Conservation (phyloP, 2,329 filamentous ascomycete genomes). For the Gyromitra esculenta region DNA sequence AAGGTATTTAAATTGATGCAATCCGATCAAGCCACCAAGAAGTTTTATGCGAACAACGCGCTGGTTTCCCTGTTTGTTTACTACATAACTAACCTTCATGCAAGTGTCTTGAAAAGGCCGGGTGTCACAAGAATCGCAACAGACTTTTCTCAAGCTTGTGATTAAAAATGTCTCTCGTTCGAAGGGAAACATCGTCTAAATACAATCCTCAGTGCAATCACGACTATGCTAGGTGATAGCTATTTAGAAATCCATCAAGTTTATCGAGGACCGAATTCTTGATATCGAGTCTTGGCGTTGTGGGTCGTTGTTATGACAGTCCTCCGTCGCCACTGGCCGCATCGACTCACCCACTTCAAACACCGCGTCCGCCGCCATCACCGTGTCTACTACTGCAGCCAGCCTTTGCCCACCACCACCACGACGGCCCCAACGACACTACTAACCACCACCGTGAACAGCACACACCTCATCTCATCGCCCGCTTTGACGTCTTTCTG, state of each 20-base stretch:
- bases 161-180: neutral
- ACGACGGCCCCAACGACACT: constrained; percentile 26
- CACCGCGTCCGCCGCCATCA: constrained; percentile 47
- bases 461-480: constrained; percentile 42
- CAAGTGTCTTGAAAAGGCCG: constrained; percentile 6
- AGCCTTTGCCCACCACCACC: constrained; percentile 31
- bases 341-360: constrained; percentile 51
- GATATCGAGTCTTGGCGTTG: constrained; percentile 44
- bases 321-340: constrained; percentile 45
- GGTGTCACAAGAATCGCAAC: neutral
- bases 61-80: constrained; percentile 5
- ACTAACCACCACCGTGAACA: constrained; percentile 25
- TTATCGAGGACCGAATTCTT: neutral
- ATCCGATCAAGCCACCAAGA: too few species aligned
- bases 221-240: neutral
- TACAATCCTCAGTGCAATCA: neutral
- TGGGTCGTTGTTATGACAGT: constrained; percentile 42
- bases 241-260: neutral
- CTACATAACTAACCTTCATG: neutral
- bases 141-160: neutral
- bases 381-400: constrained; percentile 41
- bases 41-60: neutral
- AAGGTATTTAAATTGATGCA: neutral
- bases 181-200: neutral
- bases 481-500: constrained; percentile 34